These are phyloP conservation scores for Ramaria sp. DNA, from an alignment of 768 basidiomycete species.

Conservation along the genomic window DNA sequence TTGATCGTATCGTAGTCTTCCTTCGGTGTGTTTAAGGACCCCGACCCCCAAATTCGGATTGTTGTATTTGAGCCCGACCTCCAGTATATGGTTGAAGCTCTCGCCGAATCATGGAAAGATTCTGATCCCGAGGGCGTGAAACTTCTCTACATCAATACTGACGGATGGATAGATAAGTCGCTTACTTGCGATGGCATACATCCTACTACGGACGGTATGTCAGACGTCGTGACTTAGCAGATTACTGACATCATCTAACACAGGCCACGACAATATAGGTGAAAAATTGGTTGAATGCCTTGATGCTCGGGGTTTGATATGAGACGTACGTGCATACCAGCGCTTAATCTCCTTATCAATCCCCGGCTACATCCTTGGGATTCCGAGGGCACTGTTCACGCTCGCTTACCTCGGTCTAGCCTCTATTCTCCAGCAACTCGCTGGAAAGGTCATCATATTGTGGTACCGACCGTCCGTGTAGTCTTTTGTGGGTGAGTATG, in stretches of 20 bases:
- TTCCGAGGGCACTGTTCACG: too few species aligned
- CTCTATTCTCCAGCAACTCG: too few species aligned
- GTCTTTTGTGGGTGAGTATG: too few species aligned
- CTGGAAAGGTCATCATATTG: too few species aligned
- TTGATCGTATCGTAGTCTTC: constrained; percentile 3
- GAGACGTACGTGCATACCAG: not conserved
- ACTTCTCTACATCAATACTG: not conserved
- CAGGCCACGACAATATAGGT: constrained; percentile 3
- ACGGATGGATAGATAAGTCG: constrained; percentile 5
- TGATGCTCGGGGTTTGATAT: not conserved
- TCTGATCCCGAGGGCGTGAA: constrained; percentile 2
- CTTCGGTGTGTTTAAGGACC: not conserved
- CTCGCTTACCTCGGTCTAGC: too few species aligned
- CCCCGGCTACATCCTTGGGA: not conserved
- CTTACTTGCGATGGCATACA: constrained; percentile 9
- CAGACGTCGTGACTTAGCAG: not conserved
- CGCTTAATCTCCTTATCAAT: not conserved
- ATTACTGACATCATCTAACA: not conserved
- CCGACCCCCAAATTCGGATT: not conserved
- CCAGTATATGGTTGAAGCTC: not conserved
- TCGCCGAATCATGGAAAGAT: not conserved
- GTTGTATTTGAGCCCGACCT: constrained; percentile 1
- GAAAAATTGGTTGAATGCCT: constrained; percentile 4
- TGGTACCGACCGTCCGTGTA: too few species aligned
- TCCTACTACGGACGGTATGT: constrained; percentile 1